Base-by-base conservation (phyloP, 208 protist genomes). In the Leishmania turanica region DNA sequence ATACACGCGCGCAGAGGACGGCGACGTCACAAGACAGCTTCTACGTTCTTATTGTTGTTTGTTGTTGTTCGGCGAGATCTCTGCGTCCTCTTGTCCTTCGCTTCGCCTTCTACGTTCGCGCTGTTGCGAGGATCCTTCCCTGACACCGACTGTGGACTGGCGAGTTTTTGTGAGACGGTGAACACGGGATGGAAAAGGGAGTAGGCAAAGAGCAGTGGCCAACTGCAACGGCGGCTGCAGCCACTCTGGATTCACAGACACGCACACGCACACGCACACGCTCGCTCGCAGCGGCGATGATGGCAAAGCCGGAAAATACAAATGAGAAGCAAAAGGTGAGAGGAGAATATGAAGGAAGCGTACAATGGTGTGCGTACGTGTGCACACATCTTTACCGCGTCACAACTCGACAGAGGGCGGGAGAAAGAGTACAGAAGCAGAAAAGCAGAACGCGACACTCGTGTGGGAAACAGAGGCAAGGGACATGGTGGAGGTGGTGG, bases 401-500 rank as follows among this genome's bases (percentile, higher is more conserved):
- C 66, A 8, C 24, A 45, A 47, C 15, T 47, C 45, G 13, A 34
- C 69, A 51, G 31, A 40, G 62, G 9, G 24, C 2, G 31, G 31
- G 60, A 34, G 60, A 37, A 9, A 31, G 62, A 37, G 13, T 19
- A 7, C 31, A 68, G 62, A 68, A 68, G 58, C 42, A 60, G 51
- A 42, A 77, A 62, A 62, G 13, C 40, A 78, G 21, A 68, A 49
- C 6, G 42, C 13, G 15, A 24, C 34, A 51, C 27, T 1, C 31
- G 66, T 66, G 37, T 69, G 21, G n/a, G 11, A n/a, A 56, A 65
- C 13, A 75, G 77, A n/a, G 77, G 66, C 56, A 74, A 79, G 34
- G 62, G 37, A 24, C 27, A 62, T 68, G 9, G 58, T 64, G 27
- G 15, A 40, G 27, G 72, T 76, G 31, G 62, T 21, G 15, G 15